Percentiles rank a stretch among this genome's conserved stretches.
These are phyloP conservation scores for Rhodofomes roseus DNA, from an alignment of 1,284 basidiomycete species.

Conservation along the genomic window DNA sequence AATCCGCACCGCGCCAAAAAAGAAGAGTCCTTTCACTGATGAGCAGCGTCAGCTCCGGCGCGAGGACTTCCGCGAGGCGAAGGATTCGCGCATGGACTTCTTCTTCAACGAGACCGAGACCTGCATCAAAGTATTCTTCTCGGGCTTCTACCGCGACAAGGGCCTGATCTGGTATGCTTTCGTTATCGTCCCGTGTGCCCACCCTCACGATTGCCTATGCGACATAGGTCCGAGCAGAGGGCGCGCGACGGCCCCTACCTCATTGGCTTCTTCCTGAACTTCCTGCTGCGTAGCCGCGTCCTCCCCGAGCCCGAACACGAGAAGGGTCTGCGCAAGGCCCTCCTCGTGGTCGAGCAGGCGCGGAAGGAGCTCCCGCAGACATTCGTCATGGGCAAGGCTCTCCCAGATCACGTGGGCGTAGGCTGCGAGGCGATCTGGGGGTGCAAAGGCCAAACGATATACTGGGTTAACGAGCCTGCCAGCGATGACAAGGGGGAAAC, in stretches of 20 bases:
- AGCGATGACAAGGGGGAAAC: constrained; percentile 11
- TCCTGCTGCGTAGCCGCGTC: constrained; percentile 53
- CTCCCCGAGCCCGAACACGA: constrained; percentile 43
- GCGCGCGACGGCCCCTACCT: constrained; percentile 48
- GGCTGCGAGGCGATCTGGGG: constrained; percentile 48
- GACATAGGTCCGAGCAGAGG: constrained; percentile 33
- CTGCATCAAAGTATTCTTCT: constrained; percentile 55
- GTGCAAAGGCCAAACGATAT: constrained; percentile 23
- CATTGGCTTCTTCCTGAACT: constrained; percentile 58
- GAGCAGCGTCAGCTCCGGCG: constrained; percentile 29
- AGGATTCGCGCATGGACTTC: constrained; percentile 35
- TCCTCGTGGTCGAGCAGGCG: constrained; percentile 46
- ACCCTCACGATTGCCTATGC: not conserved
- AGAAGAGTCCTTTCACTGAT: constrained; percentile 6
- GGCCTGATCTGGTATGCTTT: constrained; percentile 56
- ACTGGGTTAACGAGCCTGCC: not conserved
- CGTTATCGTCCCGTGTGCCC: not conserved
- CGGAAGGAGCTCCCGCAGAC: constrained; percentile 55
- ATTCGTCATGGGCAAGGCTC: constrained; percentile 43
- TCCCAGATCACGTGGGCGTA: constrained; percentile 53
- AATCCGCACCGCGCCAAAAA: not conserved
- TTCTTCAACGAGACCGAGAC: constrained; percentile 60
- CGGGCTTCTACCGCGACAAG: constrained; percentile 57
- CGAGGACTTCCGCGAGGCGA: constrained; percentile 33
- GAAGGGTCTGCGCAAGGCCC: constrained; percentile 42